Conservation (phyloP, 352 stramenopile genomes). For the Phytopythium chamaehyphon region DNA sequence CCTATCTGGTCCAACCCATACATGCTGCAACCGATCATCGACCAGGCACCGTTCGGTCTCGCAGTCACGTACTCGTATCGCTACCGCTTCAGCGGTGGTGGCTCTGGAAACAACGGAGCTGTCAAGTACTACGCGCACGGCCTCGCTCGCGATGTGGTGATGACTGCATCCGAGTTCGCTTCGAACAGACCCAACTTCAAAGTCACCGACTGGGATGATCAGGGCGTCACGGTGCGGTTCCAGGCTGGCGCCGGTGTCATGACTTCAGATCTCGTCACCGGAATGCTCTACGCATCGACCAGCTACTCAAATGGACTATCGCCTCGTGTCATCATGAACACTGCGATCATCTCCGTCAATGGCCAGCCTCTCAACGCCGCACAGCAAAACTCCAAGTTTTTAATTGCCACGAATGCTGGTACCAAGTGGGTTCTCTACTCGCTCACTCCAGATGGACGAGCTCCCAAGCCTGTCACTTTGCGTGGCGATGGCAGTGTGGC, state of each 20-base stretch:
- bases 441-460: conserved; percentile 31
- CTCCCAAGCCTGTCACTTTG: conserved; percentile 38
- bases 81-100: conserved; percentile 44
- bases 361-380: conserved; percentile 16
- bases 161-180: conserved; percentile 45
- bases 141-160: conserved; percentile 44
- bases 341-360: conserved; percentile 47
- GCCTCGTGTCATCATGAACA: conserved; percentile 32
- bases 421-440: conserved; percentile 61
- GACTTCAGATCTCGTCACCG: conserved; percentile 46
- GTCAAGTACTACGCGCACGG: conserved; percentile 54
- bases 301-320: conserved; percentile 37
- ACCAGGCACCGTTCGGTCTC: conserved; percentile 45
- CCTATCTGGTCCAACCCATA: conserved; percentile 63
- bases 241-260: conserved; percentile 24
- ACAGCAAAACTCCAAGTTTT: conserved; percentile 36
- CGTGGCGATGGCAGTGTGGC: conserved; percentile 26
- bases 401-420: conserved; percentile 45
- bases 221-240: conserved; percentile 51
- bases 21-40: conserved; percentile 31
- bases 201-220: conserved; percentile 51
- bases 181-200: conserved; percentile 38
- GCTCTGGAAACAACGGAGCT: conserved; percentile 45
- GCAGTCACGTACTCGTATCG: conserved; percentile 50
- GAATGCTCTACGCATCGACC: conserved; percentile 58